A percentile compares a stretch with the other conserved stretches of the same genome.
These are phyloP conservation scores for Pseudohalonectria lignicola DNA, from an alignment of 2,329 filamentous ascomycete genomes.

Conservation along the genomic window DNA sequence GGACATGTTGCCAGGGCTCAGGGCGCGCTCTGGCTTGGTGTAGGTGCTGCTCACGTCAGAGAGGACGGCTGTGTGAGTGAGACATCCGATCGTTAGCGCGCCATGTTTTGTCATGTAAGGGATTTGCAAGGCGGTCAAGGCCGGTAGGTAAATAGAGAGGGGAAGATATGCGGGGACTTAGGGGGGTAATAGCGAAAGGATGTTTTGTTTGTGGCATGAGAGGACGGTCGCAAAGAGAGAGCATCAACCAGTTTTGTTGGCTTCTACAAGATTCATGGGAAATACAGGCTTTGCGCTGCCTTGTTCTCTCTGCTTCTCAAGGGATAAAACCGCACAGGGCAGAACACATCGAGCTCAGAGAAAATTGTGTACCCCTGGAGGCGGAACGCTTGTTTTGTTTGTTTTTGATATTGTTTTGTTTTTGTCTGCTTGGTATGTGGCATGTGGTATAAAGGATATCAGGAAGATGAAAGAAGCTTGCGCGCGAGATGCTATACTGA, in stretches of 20 bases:
- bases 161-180: no score
- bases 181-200: no score
- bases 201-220: no score
- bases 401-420: conserved; percentile 3
- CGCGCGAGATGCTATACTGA: conserved; percentile 50
- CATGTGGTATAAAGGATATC: neutral
- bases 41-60: conserved; percentile 26
- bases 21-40: conserved; percentile 71
- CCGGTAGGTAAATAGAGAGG: no score
- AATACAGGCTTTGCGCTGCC: neutral
- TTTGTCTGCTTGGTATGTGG: conserved; percentile 8
- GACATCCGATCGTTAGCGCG: conserved; percentile 17
- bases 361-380: no score
- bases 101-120: conserved; percentile 9
- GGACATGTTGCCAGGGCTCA: conserved; percentile 73
- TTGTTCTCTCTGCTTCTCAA: no score
- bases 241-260: no score
- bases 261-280: neutral
- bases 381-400: no score
- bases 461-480: conserved; percentile 2
- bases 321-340: neutral
- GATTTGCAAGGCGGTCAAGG: no score
- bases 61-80: conserved; percentile 34
- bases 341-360: conserved; percentile 2
- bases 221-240: no score